phyloP scores from a whole-genome alignment of 1,284 basidiomycete species.

The Megacollybia platyphylla region DNA sequence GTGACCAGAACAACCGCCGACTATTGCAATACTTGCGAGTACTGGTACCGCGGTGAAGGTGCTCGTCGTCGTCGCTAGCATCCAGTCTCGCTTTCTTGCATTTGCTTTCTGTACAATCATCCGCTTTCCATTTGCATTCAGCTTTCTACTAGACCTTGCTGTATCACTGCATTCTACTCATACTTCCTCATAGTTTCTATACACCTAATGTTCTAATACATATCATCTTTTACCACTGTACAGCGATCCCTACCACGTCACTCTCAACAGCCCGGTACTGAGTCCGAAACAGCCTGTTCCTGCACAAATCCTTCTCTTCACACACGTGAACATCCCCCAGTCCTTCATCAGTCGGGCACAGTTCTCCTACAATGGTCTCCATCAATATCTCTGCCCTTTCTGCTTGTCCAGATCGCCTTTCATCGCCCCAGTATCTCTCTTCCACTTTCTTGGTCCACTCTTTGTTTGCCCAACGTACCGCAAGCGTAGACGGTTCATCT shows the following conservation, averaged over 20 bases:
- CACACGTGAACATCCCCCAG: slow-evolving; percentile 7
- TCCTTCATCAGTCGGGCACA: slow-evolving; percentile 10
- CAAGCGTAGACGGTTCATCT: slow-evolving; percentile 33
- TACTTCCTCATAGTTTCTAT: slow-evolving; percentile 1
- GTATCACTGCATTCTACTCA: slow-evolving; percentile 3
- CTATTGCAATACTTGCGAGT: slow-evolving; percentile 52
- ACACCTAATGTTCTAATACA: slow-evolving; percentile 4
- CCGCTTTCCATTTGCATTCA: neutral
- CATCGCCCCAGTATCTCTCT: slow-evolving; percentile 57
- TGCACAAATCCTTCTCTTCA: slow-evolving; percentile 22
- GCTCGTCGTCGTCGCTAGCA: slow-evolving; percentile 4
- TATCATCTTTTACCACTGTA: slow-evolving; percentile 55
- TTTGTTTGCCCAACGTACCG: slow-evolving; percentile 57
- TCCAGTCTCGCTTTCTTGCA: neutral
- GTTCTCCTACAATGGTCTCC: slow-evolving; percentile 26
- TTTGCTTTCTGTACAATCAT: slow-evolving; percentile 1
- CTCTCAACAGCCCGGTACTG: slow-evolving; percentile 80
- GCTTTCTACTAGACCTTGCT: neutral
- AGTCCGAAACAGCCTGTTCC: slow-evolving; percentile 57
- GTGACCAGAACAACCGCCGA: slow-evolving; percentile 35
- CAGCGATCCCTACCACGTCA: slow-evolving; percentile 72
- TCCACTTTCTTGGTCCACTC: slow-evolving; percentile 76
- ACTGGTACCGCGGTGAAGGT: slow-evolving; percentile 33
- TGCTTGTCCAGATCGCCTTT: slow-evolving; percentile 14
- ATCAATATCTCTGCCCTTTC: slow-evolving; percentile 29